A percentile compares a stretch with the other conserved stretches of the same genome.
phyloP scores from a whole-genome alignment of 139 green algal species.

The Picochlorum sp. region DNA sequence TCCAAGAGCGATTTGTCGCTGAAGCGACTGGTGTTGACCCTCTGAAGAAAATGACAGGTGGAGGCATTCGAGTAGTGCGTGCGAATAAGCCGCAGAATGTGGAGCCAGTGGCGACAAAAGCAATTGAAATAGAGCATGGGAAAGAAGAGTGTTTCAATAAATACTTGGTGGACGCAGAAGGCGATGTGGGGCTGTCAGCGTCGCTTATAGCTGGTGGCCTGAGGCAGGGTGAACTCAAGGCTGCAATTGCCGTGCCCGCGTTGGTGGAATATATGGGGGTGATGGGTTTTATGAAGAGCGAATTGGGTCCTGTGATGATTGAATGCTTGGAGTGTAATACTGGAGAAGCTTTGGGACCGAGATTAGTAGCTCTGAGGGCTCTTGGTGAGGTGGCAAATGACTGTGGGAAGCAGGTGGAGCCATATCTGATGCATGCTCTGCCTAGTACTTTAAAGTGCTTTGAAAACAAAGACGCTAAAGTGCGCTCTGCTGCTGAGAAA shows the following conservation, averaged over 20 bases:
- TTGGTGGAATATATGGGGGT: constrained; percentile 3
- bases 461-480: constrained; percentile 13
- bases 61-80: too few species aligned
- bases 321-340: neutral
- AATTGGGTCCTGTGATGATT: neutral
- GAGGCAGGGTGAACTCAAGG: neutral
- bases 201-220: constrained; percentile 3
- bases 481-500: constrained; percentile 9
- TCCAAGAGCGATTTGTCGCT: too few species aligned
- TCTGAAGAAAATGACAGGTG: too few species aligned
- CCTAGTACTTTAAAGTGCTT: constrained; percentile 6
- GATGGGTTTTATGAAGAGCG: neutral
- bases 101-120: neutral
- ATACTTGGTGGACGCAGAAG: neutral
- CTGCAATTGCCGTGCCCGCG: neutral
- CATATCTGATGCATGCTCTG: constrained; percentile 18
- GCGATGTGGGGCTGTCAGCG: constrained; percentile 6
- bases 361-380: constrained; percentile 9
- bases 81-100: neutral
- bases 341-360: neutral
- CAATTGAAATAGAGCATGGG: too few species aligned
- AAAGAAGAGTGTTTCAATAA: neutral
- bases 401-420: constrained; percentile 12
- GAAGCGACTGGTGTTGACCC: too few species aligned
- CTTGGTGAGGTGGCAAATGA: constrained; percentile 4